phyloP scores from a whole-genome alignment of 2,329 filamentous ascomycete genomes.

The Colletotrichum liriopes region DNA sequence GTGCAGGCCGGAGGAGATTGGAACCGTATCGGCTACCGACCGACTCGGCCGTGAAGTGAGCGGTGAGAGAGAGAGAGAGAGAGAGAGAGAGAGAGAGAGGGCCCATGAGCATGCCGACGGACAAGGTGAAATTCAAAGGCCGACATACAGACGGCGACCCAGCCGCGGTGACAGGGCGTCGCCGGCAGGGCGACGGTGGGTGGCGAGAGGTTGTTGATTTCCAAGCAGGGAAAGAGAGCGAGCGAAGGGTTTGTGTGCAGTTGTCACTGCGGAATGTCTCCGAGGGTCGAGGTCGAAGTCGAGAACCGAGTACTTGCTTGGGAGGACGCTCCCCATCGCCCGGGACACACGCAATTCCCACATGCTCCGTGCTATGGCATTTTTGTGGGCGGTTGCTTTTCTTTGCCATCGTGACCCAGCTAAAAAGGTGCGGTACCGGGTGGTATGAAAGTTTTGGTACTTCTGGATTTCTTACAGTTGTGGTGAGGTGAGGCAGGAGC shows the following conservation, averaged over 20 bases:
- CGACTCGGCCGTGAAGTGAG: slow-evolving; percentile 34
- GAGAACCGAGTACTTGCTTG: not conserved
- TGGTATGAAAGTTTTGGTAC: not conserved
- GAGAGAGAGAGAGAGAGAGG: not conserved
- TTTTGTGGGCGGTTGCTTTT: not conserved
- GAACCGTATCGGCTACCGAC: slow-evolving; percentile 29
- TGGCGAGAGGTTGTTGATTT: slow-evolving; percentile 23
- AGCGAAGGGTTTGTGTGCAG: not conserved
- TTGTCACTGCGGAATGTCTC: slow-evolving; percentile 25
- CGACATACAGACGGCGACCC: not conserved
- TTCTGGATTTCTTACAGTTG: too few species aligned
- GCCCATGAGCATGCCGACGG: slow-evolving; percentile 1
- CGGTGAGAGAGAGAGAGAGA: slow-evolving; percentile 12
- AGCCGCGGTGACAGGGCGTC: not conserved
- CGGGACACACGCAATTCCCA: not conserved
- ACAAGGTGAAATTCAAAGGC: slow-evolving; percentile 15
- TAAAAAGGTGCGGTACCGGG: not conserved
- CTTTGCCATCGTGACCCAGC: slow-evolving; percentile 12
- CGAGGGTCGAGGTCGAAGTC: slow-evolving; percentile 21
- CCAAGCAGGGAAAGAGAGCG: slow-evolving; percentile 1
- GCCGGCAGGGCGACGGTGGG: slow-evolving; percentile 22
- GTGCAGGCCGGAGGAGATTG: slow-evolving; percentile 17
- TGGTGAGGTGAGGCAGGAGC: not conserved
- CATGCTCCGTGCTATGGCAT: not conserved
- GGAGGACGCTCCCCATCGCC: not conserved